Conservation (phyloP, 163 green algal species). For the Trebouxia gelatinosa region DNA sequence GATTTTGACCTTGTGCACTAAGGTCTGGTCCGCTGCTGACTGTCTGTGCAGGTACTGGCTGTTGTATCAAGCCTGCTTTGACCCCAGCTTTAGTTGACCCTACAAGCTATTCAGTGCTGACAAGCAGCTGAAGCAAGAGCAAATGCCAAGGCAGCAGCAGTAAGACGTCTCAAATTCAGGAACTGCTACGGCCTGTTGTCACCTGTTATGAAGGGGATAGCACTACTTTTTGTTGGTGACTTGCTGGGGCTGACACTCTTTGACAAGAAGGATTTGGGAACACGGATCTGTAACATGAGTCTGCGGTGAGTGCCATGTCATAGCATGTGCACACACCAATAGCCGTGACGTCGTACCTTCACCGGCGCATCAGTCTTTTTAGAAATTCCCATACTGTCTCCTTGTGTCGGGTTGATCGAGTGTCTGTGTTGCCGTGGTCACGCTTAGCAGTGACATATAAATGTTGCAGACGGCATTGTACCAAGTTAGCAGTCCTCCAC, state of each 20-base stretch:
- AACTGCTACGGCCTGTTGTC: neutral
- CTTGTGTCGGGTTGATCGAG: too few species aligned
- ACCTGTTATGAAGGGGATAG: neutral
- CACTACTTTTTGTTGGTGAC: neutral
- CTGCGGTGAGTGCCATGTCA: neutral
- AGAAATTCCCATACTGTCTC: constrained; percentile 2
- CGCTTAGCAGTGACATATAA: neutral
- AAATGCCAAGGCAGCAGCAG: neutral
- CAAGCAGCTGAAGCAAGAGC: neutral
- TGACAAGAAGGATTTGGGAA: constrained; percentile 1
- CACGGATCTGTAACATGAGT: neutral
- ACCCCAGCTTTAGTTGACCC: constrained; percentile 17
- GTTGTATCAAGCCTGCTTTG: neutral
- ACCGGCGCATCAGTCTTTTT: constrained; percentile 21
- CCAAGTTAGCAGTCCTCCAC: neutral
- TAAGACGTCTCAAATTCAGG: too few species aligned
- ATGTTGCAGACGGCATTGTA: neutral
- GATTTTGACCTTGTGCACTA: neutral
- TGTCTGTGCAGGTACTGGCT: neutral
- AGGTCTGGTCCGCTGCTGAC: neutral
- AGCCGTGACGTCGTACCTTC: neutral
- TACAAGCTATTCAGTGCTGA: neutral
- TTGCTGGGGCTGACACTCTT: constrained; percentile 9
- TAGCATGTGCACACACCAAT: neutral
- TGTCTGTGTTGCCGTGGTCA: neutral